Conservation (phyloP, 179 eudicot species). For the Amaranthus tricolor region DNA sequence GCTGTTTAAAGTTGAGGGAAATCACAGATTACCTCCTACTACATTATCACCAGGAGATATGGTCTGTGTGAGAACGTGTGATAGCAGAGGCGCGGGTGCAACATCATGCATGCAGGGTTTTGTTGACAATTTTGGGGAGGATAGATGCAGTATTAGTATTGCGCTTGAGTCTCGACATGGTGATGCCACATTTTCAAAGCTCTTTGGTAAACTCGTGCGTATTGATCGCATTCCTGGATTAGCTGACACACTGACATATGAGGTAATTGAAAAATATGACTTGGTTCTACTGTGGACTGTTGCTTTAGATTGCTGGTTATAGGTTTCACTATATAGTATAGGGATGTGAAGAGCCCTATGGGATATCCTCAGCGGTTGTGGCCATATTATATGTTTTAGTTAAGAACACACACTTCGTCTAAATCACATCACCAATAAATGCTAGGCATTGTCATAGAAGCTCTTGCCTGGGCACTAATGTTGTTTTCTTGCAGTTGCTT, state of each 20-base stretch:
- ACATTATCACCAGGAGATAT: conserved; percentile 87
- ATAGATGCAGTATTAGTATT: conserved; percentile 79
- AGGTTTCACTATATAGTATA: not conserved
- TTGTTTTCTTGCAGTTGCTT: not conserved
- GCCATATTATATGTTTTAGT: not conserved
- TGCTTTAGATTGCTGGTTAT: not conserved
- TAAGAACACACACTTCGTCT: not conserved
- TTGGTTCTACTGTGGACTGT: not conserved
- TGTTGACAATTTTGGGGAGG: conserved; percentile 77
- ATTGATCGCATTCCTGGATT: conserved; percentile 85
- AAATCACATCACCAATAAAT: not conserved
- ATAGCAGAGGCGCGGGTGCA: conserved; percentile 78
- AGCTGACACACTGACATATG: conserved; percentile 85
- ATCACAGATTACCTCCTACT: conserved; percentile 78
- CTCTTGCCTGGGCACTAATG: not conserved
- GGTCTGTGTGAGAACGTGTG: conserved; percentile 88
- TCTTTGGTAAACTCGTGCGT: conserved; percentile 77
- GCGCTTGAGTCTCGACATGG: conserved; percentile 81
- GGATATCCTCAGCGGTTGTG: too few relatives aligned
- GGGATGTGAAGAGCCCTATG: too few relatives aligned
- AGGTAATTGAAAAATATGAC: conserved; percentile 46
- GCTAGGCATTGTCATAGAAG: not conserved
- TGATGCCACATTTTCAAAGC: conserved; percentile 84
- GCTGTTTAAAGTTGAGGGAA: conserved; percentile 67
- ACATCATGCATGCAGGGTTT: conserved; percentile 84